These are phyloP conservation scores for Yarrowia osloensis DNA, from an alignment of 805 yeast species.

Conservation along the genomic window DNA sequence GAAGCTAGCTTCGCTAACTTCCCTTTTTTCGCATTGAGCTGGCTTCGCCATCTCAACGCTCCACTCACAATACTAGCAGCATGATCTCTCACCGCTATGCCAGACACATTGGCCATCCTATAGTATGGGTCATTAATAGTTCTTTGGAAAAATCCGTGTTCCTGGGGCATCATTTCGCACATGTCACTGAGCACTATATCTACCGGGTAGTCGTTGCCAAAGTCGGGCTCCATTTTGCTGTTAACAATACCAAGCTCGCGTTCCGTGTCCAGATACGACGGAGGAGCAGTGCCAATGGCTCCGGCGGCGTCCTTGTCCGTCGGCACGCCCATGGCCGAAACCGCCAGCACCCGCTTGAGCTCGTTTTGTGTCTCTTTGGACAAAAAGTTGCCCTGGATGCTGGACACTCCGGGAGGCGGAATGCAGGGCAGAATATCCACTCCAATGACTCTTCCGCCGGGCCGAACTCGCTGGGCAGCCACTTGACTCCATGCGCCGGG, in stretches of 20 bases:
- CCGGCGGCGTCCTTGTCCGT: slow-evolving; percentile 32
- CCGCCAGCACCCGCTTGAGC: slow-evolving; percentile 38
- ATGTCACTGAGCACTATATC: slow-evolving; percentile 78
- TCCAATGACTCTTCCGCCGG: slow-evolving; percentile 65
- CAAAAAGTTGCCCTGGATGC: slow-evolving; percentile 87
- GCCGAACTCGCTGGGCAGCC: slow-evolving; percentile 56
- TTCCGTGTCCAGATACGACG: slow-evolving; percentile 39
- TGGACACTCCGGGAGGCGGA: slow-evolving; percentile 78
- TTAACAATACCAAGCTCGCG: slow-evolving; percentile 31
- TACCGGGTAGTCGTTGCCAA: slow-evolving; percentile 46
- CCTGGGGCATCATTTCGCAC: slow-evolving; percentile 64
- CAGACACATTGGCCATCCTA: slow-evolving; percentile 94
- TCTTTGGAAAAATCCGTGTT: slow-evolving; percentile 54
- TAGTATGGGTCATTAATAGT: slow-evolving; percentile 75
- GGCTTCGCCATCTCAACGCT: not conserved
- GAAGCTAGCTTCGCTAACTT: not conserved
- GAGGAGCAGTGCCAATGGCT: slow-evolving; percentile 21
- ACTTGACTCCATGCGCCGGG: slow-evolving; percentile 97
- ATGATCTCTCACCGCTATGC: slow-evolving; percentile 80
- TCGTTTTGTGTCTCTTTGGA: slow-evolving; percentile 48
- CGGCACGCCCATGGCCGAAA: slow-evolving; percentile 38
- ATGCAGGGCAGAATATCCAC: slow-evolving; percentile 76
- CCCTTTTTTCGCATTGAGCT: not conserved
- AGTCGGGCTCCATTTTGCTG: slow-evolving; percentile 28
- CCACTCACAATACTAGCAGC: slow-evolving; percentile 67